These are phyloP conservation scores for Trichoderma sp. DNA, from an alignment of 2,329 filamentous ascomycete species.

Conservation along the genomic window DNA sequence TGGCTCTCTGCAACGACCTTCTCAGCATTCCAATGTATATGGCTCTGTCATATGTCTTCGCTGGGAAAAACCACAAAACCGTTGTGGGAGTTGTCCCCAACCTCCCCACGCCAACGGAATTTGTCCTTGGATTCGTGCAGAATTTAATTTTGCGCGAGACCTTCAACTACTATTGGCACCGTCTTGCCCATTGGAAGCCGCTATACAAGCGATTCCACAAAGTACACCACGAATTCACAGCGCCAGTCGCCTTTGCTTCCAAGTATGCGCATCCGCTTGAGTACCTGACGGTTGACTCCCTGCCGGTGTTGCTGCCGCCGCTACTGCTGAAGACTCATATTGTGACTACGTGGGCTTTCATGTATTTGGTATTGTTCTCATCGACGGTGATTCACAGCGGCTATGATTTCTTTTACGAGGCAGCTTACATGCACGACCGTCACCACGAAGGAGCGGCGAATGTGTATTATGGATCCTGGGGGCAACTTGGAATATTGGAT, in stretches of 20 bases:
- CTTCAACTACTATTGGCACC: constrained; percentile 55
- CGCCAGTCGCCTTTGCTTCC: constrained; percentile 52
- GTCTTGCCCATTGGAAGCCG: constrained; percentile 46
- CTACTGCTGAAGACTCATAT: constrained; percentile 46
- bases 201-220: constrained; percentile 54
- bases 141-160: constrained; percentile 44
- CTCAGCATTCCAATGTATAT: background rate
- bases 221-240: constrained; percentile 53
- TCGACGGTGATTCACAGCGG: constrained; percentile 55
- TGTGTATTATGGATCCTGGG: constrained; percentile 45
- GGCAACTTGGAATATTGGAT: constrained; percentile 48
- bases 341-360: constrained; percentile 49
- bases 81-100: constrained; percentile 22
- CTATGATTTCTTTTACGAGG: constrained; percentile 50
- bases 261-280: constrained; percentile 57
- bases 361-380: constrained; percentile 48
- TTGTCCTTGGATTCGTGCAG: constrained; percentile 41
- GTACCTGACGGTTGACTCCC: constrained; percentile 51
- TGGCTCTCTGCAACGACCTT: background rate
- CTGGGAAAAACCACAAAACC: background rate
- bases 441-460: constrained; percentile 56
- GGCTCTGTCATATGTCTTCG: background rate
- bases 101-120: constrained; percentile 36
- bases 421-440: constrained; percentile 50
- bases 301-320: constrained; percentile 50